Evolutionary conservation across 163 green algal species (phyloP).

Genomic region (Chlamydomonas reinhardtii): DNA sequence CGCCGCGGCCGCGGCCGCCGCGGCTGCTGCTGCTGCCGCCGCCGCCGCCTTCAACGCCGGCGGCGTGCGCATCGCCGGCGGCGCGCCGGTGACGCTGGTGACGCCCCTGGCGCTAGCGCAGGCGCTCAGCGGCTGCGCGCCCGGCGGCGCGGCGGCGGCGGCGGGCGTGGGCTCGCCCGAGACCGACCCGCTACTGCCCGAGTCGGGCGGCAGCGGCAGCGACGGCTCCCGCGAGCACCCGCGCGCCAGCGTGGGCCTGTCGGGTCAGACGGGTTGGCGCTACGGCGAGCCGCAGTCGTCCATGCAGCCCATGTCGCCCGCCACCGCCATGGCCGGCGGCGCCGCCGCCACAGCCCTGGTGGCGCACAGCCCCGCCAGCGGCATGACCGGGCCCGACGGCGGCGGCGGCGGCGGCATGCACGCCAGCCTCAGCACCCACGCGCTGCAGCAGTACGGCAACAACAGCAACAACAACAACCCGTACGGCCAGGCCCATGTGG

Average conservation of each 20-base stretch:
- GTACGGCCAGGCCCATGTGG: neutral
- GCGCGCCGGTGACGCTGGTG: too few relatives aligned
- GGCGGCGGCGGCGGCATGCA: neutral
- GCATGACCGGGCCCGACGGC: neutral
- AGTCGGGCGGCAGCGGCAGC: constrained; percentile 23
- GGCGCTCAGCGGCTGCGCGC: too few relatives aligned
- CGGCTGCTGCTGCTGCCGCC: neutral
- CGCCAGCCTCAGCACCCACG: constrained; percentile 1
- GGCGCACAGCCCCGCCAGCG: neutral
- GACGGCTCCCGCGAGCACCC: constrained; percentile 11
- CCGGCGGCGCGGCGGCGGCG: neutral
- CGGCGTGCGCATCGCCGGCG: too few relatives aligned
- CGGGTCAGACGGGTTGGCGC: neutral
- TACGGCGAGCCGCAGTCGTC: constrained; percentile 7
- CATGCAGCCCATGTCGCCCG: neutral
- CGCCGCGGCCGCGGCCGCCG: neutral
- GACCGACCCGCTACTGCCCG: neutral
- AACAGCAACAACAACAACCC: too few relatives aligned
- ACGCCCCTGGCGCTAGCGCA: too few relatives aligned
- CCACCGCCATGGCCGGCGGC: neutral
- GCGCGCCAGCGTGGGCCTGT: constrained; percentile 2
- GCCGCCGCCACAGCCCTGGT: neutral
- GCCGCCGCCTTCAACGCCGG: too few relatives aligned
- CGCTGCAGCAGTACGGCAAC: neutral
- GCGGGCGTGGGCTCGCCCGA: neutral